Base-by-base conservation (phyloP, 371 early-diverging fungal species). In the Mortierella sp. region DNA sequence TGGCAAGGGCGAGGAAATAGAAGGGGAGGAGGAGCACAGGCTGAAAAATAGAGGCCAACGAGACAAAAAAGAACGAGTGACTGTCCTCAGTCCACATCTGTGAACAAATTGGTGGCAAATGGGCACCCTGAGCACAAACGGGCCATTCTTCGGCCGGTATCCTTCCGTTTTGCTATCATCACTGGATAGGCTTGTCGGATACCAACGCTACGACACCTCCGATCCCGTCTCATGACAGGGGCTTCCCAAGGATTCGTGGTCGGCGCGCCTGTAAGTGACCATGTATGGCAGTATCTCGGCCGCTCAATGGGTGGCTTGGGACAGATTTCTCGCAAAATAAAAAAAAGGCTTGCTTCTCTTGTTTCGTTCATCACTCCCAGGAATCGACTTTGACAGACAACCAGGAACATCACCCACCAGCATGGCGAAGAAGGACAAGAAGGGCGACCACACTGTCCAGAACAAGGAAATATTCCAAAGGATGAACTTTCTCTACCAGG, bases 401-500 rank as follows among this genome's bases (percentile, higher is more conserved):
- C 26, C 67, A 31, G 69, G 50, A 26, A 71, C 16, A 75, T n/a
- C n/a, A 48, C 31, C 19, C 61, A 57, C 43, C 40, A 40, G 37
- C 69, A 85, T 85, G 86, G 86, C 76, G 16, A 85, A 85, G 34
- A 85, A 85, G 79, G 86, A 85, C 72, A 85, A 85, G 77, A 85
- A 81, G 57, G 76, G 73, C 14, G 86, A 81, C 40, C 76, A 82
- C 26, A 44, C 72, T 2, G 81, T 85, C 28, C 76, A 72, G 31
- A 85, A 85, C 46, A 78, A 81, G 16, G 86, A 85, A 73, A 81
- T 85, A 76, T 85, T 78, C 69, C 79, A 81, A 44, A 81, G 86
- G 51, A 85, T 85, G 86, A 85, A 85, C 72, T 85, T 85, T 69
- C 74, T 85, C 26, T 85, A 85, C 77, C 86, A 85, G n/a, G 86